Conservation (phyloP, 495 filamentous ascomycete genomes). For the Tuber brumale region DNA sequence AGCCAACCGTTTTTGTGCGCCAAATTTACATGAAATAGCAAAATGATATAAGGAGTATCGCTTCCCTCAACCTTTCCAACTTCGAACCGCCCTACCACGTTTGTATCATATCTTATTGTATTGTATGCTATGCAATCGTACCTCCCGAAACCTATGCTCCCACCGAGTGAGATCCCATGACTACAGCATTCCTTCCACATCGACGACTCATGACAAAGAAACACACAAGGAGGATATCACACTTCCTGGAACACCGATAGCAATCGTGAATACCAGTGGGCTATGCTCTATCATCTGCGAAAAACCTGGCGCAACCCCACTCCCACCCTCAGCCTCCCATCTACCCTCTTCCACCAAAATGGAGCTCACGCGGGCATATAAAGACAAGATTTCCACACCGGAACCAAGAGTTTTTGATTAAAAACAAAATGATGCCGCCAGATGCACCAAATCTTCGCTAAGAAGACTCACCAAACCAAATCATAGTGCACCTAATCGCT, state of each 20-base stretch:
- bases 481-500: constrained; percentile 51
- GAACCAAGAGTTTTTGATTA: neutral
- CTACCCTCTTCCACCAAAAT: neutral
- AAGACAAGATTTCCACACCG: neutral
- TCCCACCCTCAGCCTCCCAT: too few species aligned
- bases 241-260: neutral
- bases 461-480: neutral
- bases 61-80: too few species aligned
- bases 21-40: too few species aligned
- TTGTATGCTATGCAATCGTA: neutral
- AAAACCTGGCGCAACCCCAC: neutral
- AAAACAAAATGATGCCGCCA: neutral
- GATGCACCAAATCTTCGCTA: neutral
- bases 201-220: neutral
- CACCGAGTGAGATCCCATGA: neutral
- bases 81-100: too few species aligned
- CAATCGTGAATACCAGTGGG: neutral
- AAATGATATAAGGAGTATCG: too few species aligned
- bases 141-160: neutral
- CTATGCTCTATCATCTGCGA: neutral
- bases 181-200: neutral
- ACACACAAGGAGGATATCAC: neutral
- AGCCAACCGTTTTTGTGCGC: too few species aligned
- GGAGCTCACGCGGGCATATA: neutral
- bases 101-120: neutral